Base-by-base conservation (phyloP, 148 eudicot genomes). In the Rhododendron mucronatum region DNA sequence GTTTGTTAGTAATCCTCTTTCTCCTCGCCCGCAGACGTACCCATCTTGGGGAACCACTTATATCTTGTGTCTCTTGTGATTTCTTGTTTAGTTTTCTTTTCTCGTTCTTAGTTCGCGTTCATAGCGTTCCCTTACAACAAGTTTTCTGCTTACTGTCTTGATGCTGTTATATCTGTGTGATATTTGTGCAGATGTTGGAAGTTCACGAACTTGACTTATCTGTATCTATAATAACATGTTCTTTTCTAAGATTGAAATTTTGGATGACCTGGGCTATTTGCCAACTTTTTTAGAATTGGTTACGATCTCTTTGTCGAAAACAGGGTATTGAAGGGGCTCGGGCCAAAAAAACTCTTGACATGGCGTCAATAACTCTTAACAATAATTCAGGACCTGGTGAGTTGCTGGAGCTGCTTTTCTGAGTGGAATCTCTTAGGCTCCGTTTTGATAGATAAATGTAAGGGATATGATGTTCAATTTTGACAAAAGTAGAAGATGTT, bases 351-450 rank as follows among this genome's bases (percentile, higher is more conserved):
- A 91, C 94, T 82, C 97, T 95, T 20, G 98, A 95, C 81, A 65
- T 94, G 95, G 98, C 95, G 41, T 93, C 98, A 9, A 94, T 95
- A 82, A 95, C 97, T 69, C 92, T 95, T 18, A 94, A 94, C 82
- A 94, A 95, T 89, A 95, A 95, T 85, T 95, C 97, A 78, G 95
- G 92, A 63, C 93, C 96, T 44, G 97, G 98, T 95, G 48, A 90
- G 92, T 85, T 45, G 47, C 45, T 26, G 7, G 47, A 7, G 39
- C 45, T 7, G 61, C 61, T 14, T 63, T 63, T 63, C 3, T 35
- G 26, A 44, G 23, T 10, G 47, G 44, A 23, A 45, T 28, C 23
- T 26, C 2, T 55, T 37, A 15, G 18, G 4, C 79, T 61, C 57
- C 76, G 7, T 51, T 55, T 26, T 47, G 11, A 10, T 78, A 26